Percentiles rank a stretch among this genome's conserved stretches.
These are phyloP conservation scores for Avena insularis DNA, from an alignment of 176 grass and related monocot genomes.

Conservation along the genomic window DNA sequence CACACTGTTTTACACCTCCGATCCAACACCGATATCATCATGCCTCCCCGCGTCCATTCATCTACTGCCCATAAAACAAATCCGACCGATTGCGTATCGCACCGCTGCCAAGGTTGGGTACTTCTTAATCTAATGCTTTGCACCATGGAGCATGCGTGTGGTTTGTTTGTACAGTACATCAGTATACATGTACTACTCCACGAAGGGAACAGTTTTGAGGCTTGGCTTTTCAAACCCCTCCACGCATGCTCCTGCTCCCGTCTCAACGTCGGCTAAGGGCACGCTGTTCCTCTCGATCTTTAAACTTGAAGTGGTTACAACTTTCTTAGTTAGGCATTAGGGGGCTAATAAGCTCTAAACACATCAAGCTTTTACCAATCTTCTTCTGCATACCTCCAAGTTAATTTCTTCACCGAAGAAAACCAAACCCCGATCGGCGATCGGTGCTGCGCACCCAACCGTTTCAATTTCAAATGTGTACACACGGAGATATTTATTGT, in stretches of 20 bases:
- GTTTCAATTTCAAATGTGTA: background rate
- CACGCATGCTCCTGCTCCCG: constrained; percentile 31
- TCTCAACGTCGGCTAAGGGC: constrained; percentile 3
- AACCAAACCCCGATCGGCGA: background rate
- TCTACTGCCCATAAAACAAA: background rate
- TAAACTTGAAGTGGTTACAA: background rate
- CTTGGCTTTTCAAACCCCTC: constrained; percentile 18
- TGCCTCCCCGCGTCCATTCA: constrained; percentile 22
- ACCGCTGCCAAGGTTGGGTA: background rate
- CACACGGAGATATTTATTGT: background rate
- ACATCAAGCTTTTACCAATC: background rate
- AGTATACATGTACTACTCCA: background rate
- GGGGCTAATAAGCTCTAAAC: background rate
- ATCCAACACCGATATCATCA: constrained; percentile 42
- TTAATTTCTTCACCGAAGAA: background rate
- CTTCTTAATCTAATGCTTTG: background rate
- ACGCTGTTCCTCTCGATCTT: background rate
- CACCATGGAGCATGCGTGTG: background rate
- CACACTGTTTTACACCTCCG: background rate
- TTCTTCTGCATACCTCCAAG: background rate
- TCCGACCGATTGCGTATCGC: background rate
- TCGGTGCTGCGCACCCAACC: background rate
- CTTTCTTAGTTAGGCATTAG: background rate
- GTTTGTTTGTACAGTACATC: background rate
- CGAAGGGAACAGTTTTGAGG: background rate